These are phyloP conservation scores for Beauveria australis DNA, from an alignment of 2,329 filamentous ascomycete genomes.

Conservation along the genomic window DNA sequence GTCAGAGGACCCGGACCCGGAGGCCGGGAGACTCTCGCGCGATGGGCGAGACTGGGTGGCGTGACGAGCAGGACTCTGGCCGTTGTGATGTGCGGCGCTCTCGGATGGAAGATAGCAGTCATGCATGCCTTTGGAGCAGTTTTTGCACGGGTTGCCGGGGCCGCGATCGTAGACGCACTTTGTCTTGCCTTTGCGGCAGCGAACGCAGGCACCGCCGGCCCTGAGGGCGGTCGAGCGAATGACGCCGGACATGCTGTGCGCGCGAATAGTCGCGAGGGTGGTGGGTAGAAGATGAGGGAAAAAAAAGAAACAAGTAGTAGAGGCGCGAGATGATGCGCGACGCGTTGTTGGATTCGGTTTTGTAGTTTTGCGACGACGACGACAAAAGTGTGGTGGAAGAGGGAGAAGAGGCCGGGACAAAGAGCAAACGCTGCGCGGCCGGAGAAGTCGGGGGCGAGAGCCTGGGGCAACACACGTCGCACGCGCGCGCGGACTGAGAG, in stretches of 20 bases:
- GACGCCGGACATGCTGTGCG: slow-evolving; percentile 34
- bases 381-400: background rate
- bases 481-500: background rate
- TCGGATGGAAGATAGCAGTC: slow-evolving; percentile 55
- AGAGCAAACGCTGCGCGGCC: slow-evolving; percentile 6
- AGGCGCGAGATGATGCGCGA: background rate
- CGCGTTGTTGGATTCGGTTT: background rate
- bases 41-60: slow-evolving; percentile 39
- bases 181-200: slow-evolving; percentile 57
- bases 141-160: slow-evolving; percentile 54
- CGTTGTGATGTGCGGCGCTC: slow-evolving; percentile 51
- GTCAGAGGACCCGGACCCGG: slow-evolving; percentile 39
- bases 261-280: background rate
- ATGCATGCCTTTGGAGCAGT: slow-evolving; percentile 56
- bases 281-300: background rate
- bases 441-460: slow-evolving; percentile 2
- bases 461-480: background rate
- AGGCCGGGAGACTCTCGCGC: slow-evolving; percentile 46
- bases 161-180: slow-evolving; percentile 57
- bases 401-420: background rate
- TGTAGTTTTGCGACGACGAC: background rate
- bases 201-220: slow-evolving; percentile 53
- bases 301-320: background rate
- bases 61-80: slow-evolving; percentile 47
- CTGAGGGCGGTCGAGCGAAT: slow-evolving; percentile 52